Percentiles rank a stretch among this genome's conserved stretches.
phyloP scores from a whole-genome alignment of 345 rosid genomes.

The Theobroma cacao region DNA sequence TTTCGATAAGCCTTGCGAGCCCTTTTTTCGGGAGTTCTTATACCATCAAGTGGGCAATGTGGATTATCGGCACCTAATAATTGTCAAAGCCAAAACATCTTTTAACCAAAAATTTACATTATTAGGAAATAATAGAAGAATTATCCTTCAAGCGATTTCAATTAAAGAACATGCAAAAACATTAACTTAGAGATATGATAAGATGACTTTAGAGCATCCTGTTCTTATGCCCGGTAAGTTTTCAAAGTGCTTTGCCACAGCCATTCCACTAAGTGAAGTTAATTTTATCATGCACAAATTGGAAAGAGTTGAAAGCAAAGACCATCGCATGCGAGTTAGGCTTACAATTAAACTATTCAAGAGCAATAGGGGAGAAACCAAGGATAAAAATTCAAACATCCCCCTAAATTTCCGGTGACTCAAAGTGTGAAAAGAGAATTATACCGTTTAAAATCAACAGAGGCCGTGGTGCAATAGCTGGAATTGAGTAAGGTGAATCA shows the following conservation, averaged over 20 bases:
- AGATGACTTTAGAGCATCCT: neutral
- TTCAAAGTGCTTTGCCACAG: neutral
- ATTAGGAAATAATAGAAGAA: neutral
- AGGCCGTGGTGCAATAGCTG: constrained; percentile 70
- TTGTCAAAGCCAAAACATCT: neutral
- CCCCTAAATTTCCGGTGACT: neutral
- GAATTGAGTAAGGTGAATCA: constrained; percentile 69
- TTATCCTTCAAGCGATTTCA: neutral
- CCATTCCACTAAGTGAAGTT: neutral
- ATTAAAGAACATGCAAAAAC: no score
- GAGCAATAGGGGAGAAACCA: neutral
- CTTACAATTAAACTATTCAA: neutral
- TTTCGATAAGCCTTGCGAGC: constrained; percentile 45
- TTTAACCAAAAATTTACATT: neutral
- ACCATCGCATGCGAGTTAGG: neutral
- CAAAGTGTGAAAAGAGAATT: neutral
- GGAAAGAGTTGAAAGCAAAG: neutral
- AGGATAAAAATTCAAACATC: neutral
- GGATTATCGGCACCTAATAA: constrained; percentile 69
- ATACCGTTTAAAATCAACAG: constrained; percentile 71
- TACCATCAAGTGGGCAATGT: constrained; percentile 73
- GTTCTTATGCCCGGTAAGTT: neutral
- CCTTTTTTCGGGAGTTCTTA: constrained; percentile 44
- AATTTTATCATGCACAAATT: neutral
- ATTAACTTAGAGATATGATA: no score